Evolutionary conservation across 805 yeast species (phyloP), one percentile per base, ranked within the genome.

Genomic region (Candida glaebosa): DNA sequence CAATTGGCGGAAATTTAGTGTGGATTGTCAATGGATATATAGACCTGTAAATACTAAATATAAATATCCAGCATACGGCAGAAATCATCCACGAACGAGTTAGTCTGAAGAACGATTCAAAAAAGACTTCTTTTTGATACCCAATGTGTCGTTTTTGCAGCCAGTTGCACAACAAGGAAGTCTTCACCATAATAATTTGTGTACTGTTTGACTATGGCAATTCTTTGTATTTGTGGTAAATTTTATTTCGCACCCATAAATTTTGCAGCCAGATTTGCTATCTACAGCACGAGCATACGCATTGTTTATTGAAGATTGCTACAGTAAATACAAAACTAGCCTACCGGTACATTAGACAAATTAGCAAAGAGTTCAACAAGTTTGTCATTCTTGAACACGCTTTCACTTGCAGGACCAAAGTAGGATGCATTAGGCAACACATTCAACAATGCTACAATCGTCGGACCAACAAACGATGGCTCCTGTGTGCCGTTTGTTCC

Each of bases 341-440:
- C 37, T 34, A 34, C 22, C 9, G 37, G 19, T 10, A 60, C 53
- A 40, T 59, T 58, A 5, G 65, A 57, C 33, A 66, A 46, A 42
- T 63, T 57, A 25, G 60, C 58, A 38, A 60, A 62, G 38, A 69
- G 48, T 41, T 67, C 67, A 7, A 77, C 80, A 37, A 83, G 62
- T 49, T 76, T 79, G 14, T 65, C 66, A 18, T 77, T 62, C 57
- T 81, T 78, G 53, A 84, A 82, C 3, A 75, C 62, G 18, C 73
- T 73, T 9, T 76, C 76, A 8, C 68, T 65, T 1, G 63, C 59
- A 6, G 58, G 58, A 5, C 73, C 73, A 54, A 81, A 81, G 42
- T 76, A 73, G 1, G 76, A 68, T 0, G 84, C 73, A 42, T 77
- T 78, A 7, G 91, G 91, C 35, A 84, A 67, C 2, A 74, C 67